Conservation (phyloP, 1,139 yeast species). For the Candida mesenterica region DNA sequence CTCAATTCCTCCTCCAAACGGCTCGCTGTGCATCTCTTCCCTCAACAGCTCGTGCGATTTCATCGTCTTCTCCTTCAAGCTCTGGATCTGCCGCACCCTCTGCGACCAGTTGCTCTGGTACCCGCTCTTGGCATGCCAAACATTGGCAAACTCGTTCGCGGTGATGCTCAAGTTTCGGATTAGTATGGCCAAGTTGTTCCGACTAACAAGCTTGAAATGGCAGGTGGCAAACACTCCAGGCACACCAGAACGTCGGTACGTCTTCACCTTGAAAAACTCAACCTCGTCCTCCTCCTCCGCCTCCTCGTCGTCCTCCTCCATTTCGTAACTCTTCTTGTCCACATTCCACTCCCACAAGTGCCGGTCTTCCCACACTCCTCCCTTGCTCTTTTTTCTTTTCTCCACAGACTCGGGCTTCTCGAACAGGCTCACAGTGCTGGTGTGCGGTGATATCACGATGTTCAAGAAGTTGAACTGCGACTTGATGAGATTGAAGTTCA, state of each 20-base stretch:
- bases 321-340: neutral
- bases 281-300: slow-evolving; percentile 9
- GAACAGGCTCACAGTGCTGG: slow-evolving; percentile 13
- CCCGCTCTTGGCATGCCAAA: slow-evolving; percentile 62
- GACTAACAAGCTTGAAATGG: slow-evolving; percentile 68
- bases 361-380: slow-evolving; percentile 1
- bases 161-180: slow-evolving; percentile 66
- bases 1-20: slow-evolving; percentile 1
- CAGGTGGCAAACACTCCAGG: slow-evolving; percentile 78
- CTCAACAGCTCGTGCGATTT: slow-evolving; percentile 26
- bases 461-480: slow-evolving; percentile 83
- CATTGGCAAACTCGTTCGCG: slow-evolving; percentile 70
- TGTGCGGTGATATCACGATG: slow-evolving; percentile 72
- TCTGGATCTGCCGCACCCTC: slow-evolving; percentile 56
- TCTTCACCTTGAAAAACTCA: slow-evolving; percentile 56
- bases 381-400: neutral
- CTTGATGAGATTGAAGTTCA: slow-evolving; percentile 68
- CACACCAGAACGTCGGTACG: slow-evolving; percentile 63
- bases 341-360: slow-evolving; percentile 4
- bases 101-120: slow-evolving; percentile 66
- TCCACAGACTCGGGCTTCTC: slow-evolving; percentile 1
- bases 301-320: slow-evolving; percentile 7
- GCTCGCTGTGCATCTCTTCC: slow-evolving; percentile 17
- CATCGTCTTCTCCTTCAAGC: slow-evolving; percentile 45
- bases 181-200: slow-evolving; percentile 56